Evolutionary conservation across 805 yeast genomes (phyloP).

Genomic region (Wickerhamiella cacticola): DNA sequence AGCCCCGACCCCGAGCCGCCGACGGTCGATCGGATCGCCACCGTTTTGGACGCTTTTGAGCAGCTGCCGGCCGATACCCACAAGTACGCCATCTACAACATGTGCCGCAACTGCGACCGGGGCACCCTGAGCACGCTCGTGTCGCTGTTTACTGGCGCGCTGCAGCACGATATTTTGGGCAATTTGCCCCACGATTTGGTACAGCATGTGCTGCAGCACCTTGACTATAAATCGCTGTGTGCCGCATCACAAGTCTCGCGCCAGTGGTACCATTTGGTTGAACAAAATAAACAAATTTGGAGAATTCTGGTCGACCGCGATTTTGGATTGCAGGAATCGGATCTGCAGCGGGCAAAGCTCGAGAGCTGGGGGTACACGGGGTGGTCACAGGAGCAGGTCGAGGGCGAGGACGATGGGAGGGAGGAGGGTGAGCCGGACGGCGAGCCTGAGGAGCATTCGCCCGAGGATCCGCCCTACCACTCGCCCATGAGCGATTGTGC

Average conservation of each 20-base stretch:
- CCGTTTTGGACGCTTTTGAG: constrained; percentile 26
- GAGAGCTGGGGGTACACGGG: constrained; percentile 29
- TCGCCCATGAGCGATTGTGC: constrained; percentile 13
- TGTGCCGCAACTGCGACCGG: constrained; percentile 49
- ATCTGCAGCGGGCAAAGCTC: constrained; percentile 31
- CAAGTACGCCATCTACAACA: constrained; percentile 40
- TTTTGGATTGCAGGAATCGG: constrained; percentile 38
- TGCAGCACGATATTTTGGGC: constrained; percentile 62
- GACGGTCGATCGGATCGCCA: constrained; percentile 20
- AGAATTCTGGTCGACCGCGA: constrained; percentile 49
- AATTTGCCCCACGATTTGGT: constrained; percentile 67
- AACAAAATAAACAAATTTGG: constrained; percentile 58
- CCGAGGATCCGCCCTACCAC: too few species aligned
- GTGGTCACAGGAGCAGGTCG: constrained; percentile 21
- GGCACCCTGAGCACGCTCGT: constrained; percentile 49
- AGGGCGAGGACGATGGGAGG: background rate
- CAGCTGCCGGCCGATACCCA: constrained; percentile 36
- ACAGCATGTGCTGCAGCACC: constrained; percentile 46
- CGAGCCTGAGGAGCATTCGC: constrained; percentile 15
- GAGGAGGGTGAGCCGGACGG: constrained; percentile 9
- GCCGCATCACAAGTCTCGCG: constrained; percentile 52
- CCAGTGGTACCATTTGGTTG: constrained; percentile 57
- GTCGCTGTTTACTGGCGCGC: constrained; percentile 38
- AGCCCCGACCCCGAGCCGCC: constrained; percentile 5
- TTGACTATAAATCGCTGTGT: constrained; percentile 53